phyloP scores from a whole-genome alignment of 2,329 filamentous ascomycete species.

The Diplocarpon rosae region DNA sequence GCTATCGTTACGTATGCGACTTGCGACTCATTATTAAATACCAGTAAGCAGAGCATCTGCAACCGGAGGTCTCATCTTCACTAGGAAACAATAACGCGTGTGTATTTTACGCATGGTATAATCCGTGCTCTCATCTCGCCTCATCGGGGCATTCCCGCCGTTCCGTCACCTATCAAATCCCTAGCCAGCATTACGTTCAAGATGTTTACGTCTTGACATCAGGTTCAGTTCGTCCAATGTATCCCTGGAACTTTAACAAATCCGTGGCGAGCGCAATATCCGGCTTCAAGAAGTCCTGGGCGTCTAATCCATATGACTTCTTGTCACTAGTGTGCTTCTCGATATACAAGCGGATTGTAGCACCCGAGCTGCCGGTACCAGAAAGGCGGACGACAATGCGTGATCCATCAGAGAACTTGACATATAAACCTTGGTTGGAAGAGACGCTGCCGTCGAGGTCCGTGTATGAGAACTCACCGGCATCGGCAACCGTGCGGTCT shows the following conservation, averaged over 20 bases:
- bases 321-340: constrained; percentile 86
- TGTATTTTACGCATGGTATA: too few species aligned
- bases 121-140: too few species aligned
- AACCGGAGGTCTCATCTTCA: too few species aligned
- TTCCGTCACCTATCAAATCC: too few species aligned
- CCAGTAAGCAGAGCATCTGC: too few species aligned
- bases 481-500: constrained; percentile 74
- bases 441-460: constrained; percentile 95
- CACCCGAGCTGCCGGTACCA: constrained; percentile 87
- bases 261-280: constrained; percentile 78
- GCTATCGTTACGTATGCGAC: too few species aligned
- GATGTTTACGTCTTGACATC: constrained; percentile 79
- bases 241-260: constrained; percentile 87
- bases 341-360: constrained; percentile 92
- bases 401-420: constrained; percentile 88
- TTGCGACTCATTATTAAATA: too few species aligned
- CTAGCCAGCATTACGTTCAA: too few species aligned
- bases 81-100: too few species aligned
- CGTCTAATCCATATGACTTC: constrained; percentile 67
- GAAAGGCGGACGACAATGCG: constrained; percentile 92
- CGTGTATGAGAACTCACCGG: constrained; percentile 95
- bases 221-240: constrained; percentile 81
- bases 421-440: constrained; percentile 91
- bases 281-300: constrained; percentile 87
- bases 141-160: too few species aligned